Evolutionary conservation across 2,329 filamentous ascomycete species (phyloP), one percentile per base, ranked within the genome.

Genomic region (Talaromyces sp.): DNA sequence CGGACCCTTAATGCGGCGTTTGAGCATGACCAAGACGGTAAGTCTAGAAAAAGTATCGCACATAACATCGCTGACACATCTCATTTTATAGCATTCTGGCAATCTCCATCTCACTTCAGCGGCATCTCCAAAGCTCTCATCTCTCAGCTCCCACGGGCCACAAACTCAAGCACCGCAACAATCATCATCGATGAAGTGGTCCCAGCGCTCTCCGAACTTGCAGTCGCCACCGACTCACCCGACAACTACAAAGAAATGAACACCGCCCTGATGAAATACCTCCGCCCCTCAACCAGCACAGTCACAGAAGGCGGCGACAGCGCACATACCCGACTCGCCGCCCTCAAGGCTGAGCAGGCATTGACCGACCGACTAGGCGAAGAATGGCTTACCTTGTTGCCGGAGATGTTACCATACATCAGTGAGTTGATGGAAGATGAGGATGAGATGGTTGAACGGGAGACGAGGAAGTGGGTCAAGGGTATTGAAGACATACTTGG

Each of bases 391-490:
- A 86, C 89, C 1, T 86, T 96, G 81, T 78, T 98, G 74, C 92
- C 94, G 0, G 95, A 99, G 84, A 98, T 97, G 90, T 80, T 99
- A 76, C 94, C 96, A 22, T 92, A 94, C 69, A 97, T 99, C 72
- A 96, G 92, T 73, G 95, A 99, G 81, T 78, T 97, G 73, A 90
- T 97, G 80, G 95, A 99, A 75, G 95, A 99, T 76, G 95, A 98
- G 70, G 93, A 98, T 74, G 95, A 98, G 80, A 84, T 85, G 31
- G 94, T 99, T 27, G 95, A 99, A 81, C 84, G 88, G 74, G 93
- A 97, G 82, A 94, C 93, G 43, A 86, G 93, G 75, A 84, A 88
- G 72, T 97, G 95, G 94, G 95, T 98, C 71, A 86, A 89, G 74
- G 88, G 89, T 79, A 96, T 99, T 74, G 94, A 98, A 79, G 89